Evolutionary conservation across 768 basidiomycete species (phyloP), one percentile per base, ranked within the genome.

Genomic region (Trametes sanguinea): DNA sequence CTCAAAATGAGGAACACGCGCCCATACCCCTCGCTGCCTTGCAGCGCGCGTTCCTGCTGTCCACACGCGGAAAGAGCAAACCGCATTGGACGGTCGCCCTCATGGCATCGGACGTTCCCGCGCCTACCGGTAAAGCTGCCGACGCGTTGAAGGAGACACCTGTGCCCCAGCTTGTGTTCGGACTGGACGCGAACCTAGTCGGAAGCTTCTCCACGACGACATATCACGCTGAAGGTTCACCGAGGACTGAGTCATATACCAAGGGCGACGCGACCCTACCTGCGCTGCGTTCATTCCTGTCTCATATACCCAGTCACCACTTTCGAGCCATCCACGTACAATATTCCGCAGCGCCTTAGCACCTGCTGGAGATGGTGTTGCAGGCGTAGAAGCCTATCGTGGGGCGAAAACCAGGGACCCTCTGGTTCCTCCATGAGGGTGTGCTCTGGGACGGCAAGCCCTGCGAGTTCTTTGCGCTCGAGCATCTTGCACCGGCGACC

Each of bases 371-470:
- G 64, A 60, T 16, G 63, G 63, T 39, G 53, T 60, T 3, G 84
- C 88, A 1, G 88, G 88, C 0, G 74, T 89, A 29, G 84, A 88
- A 57, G 88, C 88, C 5, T 86, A 88, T 71, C 82, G 86, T 33
- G 82, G 82, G n/a, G 89, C 89, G n/a, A 1, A 91, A 90, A 69
- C 71, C 79, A 2, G 89, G 89, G 1, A 86, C 80, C 48, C 75
- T 92, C 43, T 89, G 89, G 86, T 92, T 92, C 77, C 77, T 87
- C 48, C 74, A 79, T 43, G 76, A 77, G 27, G 90, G 89, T 6
- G 79, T 92, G 14, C 78, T 92, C 7, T 88, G 87, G 83, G 89
- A 90, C 69, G 83, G 82, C 68, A 88, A 88, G 64, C 89, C 89
- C 2, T 90, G 87, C 68, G 87, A 90, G 65, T 92, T 89, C 68